Evolutionary conservation across 2,329 filamentous ascomycete genomes (phyloP), one percentile per base, ranked within the genome.

Genomic region (Escovopsis sp.): DNA sequence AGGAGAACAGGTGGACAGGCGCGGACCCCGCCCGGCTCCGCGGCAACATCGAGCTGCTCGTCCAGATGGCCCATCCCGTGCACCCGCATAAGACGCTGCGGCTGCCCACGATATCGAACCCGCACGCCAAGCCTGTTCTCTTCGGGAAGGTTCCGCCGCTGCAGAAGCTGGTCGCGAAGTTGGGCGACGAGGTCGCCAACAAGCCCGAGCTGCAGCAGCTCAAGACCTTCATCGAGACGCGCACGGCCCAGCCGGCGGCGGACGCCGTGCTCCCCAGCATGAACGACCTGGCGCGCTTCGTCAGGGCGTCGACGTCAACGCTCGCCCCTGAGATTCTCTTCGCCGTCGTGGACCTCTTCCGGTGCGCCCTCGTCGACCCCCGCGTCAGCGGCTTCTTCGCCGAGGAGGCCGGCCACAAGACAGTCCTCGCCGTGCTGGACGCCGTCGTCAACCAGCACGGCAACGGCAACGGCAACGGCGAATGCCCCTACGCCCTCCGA

Each of bases 91-190:
- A 75, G 27, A 66, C 66, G 7, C 64, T 93, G 10, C 70, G 68
- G 33, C 63, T 94, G 2, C 83, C 83, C 1, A 79, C 65, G 11
- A 66, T 94, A 32, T 67, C 79, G 18, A 69, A 70, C 9, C 62
- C 70, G 1, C 68, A 76, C 37, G 64, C 67, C 33, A 72, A 73
- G 39, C 76, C 81, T 2, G 73, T 90, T 6, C 62, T 76, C 1
- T 96, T 82, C 54, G 62, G 69, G 32, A 93, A 90, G 49, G 57
- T 81, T 0, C 87, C 88, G 0, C 87, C 88, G 0, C 62, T 96
- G 15, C 72, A 79, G 13, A 96, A 94, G 49, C 63, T 96, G 3
- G 60, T 82, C 30, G 68, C 70, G 4, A 96, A 93, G 53, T 76
- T 96, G 53, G 84, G 81, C 0, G 47, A 35, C 43, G 53, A 66